Evolutionary conservation across 345 rosid species (phyloP).

Genomic region (Firmiana major): DNA sequence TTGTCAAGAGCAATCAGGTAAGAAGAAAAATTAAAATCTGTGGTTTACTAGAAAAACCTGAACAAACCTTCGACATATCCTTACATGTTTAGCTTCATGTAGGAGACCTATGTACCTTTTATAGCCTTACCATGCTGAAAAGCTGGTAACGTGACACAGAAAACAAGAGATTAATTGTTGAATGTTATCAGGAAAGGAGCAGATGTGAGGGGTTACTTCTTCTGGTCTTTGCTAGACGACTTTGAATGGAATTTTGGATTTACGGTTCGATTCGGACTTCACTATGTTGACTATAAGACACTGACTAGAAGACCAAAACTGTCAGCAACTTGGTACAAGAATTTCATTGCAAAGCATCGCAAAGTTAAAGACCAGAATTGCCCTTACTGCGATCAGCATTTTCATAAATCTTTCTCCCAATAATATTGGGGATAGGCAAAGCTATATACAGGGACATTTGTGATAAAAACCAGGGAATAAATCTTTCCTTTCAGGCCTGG

Average conservation of each 20-base stretch:
- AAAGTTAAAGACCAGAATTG: neutral
- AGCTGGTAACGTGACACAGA: too few species aligned
- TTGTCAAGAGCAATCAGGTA: slow-evolving; percentile 22
- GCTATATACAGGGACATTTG: too few species aligned
- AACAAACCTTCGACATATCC: too few species aligned
- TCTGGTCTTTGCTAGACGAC: slow-evolving; percentile 74
- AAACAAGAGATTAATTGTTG: neutral
- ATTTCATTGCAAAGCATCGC: slow-evolving; percentile 21
- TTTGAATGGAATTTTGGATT: slow-evolving; percentile 68
- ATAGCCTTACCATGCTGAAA: too few species aligned
- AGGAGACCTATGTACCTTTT: too few species aligned
- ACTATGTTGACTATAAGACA: slow-evolving; percentile 48
- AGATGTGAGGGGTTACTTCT: slow-evolving; percentile 69
- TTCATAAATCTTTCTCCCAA: too few species aligned
- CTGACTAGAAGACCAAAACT: slow-evolving; percentile 51
- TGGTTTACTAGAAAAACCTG: too few species aligned
- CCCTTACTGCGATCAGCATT: neutral
- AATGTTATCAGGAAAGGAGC: slow-evolving; percentile 45
- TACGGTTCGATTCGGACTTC: slow-evolving; percentile 50
- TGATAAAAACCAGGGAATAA: too few species aligned
- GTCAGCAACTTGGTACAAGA: slow-evolving; percentile 62
- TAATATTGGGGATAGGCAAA: too few species aligned
- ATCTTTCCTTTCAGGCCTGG: too few species aligned
- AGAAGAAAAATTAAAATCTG: too few species aligned
- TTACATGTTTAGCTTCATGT: too few species aligned